phyloP scores from a whole-genome alignment of 2,329 filamentous ascomycete species.

The Clonostachys rosea region DNA sequence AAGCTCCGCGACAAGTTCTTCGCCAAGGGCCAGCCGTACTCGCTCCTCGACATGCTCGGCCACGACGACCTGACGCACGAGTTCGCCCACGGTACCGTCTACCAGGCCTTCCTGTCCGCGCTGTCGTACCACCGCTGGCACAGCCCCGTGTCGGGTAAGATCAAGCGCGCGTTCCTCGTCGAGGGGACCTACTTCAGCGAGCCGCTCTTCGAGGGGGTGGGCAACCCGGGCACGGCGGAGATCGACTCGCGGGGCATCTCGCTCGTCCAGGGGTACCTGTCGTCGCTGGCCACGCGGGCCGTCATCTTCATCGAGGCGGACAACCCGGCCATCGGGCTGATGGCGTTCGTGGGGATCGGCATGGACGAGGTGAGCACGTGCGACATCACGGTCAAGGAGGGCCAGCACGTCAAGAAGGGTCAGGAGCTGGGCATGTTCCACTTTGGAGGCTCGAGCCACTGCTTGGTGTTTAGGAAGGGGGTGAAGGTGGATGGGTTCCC shows the following conservation, averaged over 20 bases:
- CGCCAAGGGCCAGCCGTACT: constrained; percentile 67
- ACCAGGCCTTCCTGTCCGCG: constrained; percentile 66
- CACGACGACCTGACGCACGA: constrained; percentile 44
- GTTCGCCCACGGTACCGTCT: constrained; percentile 62
- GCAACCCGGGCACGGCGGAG: constrained; percentile 16
- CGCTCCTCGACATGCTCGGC: constrained; percentile 57
- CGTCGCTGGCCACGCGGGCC: constrained; percentile 62
- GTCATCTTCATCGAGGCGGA: constrained; percentile 69
- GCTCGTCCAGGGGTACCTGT: constrained; percentile 61
- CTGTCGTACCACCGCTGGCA: constrained; percentile 72
- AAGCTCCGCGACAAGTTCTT: constrained; percentile 59
- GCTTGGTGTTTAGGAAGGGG: constrained; percentile 58
- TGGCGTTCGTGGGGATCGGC: constrained; percentile 67
- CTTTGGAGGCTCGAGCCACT: constrained; percentile 70
- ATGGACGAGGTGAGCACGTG: constrained; percentile 76
- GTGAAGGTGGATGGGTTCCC: constrained; percentile 40
- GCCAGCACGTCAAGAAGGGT: constrained; percentile 63
- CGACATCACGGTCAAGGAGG: constrained; percentile 64
- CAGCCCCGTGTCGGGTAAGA: constrained; percentile 57
- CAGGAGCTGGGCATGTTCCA: constrained; percentile 76
- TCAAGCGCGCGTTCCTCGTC: constrained; percentile 51
- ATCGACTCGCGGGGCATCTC: constrained; percentile 37
- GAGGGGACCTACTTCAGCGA: constrained; percentile 68
- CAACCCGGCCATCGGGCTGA: constrained; percentile 60
- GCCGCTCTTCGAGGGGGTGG: constrained; percentile 29